phyloP scores from a whole-genome alignment of 179 eudicot species.

The Vitellaria paradoxa region DNA sequence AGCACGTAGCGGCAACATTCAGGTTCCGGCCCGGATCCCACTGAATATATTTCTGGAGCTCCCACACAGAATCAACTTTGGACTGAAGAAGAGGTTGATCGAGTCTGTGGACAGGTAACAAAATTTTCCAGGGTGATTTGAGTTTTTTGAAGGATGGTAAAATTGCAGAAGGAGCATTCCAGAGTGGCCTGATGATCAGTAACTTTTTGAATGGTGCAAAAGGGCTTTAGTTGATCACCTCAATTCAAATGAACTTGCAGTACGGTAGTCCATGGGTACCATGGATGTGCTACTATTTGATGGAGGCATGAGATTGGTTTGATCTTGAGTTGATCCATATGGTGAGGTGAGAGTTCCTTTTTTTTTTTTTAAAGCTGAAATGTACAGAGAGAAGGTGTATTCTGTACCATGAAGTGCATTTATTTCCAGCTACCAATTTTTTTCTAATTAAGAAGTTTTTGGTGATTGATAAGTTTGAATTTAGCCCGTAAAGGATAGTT shows the following conservation, averaged over 20 bases:
- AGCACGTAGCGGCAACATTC: constrained; percentile 44
- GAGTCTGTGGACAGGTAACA: background rate
- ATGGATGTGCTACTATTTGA: background rate
- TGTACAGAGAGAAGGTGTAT: background rate
- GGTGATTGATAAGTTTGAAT: no score
- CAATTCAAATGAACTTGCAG: background rate
- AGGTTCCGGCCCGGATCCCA: constrained; percentile 62
- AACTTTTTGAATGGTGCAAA: background rate
- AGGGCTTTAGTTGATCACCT: no score
- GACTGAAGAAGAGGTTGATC: background rate
- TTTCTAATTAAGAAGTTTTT: no score
- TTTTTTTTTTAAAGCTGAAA: background rate
- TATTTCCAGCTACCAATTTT: background rate
- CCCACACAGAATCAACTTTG: background rate
- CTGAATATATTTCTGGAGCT: constrained; percentile 3
- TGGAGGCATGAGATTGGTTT: background rate
- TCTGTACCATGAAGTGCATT: background rate
- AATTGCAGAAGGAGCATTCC: background rate
- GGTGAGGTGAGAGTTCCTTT: background rate
- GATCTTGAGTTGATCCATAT: background rate
- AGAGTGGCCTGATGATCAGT: background rate
- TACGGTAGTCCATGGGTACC: background rate
- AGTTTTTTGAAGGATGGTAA: background rate
- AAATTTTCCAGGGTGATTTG: background rate
- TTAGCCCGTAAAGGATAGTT: no score